A percentile compares a stretch with the other conserved stretches of the same genome.
These are phyloP conservation scores for Elaeis guineensis DNA, from an alignment of 176 grass and related monocot genomes.

Conservation along the genomic window DNA sequence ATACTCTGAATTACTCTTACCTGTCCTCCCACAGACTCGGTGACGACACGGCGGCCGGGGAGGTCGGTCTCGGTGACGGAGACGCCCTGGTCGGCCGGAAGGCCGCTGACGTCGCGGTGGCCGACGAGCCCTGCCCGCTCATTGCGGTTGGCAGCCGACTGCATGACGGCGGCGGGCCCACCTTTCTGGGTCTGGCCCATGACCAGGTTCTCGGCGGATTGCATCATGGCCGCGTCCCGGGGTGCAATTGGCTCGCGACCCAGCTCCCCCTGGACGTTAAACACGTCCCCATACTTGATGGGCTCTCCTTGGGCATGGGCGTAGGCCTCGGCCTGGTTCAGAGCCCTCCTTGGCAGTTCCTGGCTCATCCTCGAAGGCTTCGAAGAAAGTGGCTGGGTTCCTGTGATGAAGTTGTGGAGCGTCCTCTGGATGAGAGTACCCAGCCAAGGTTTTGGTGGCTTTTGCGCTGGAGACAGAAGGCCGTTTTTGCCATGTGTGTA, in stretches of 20 bases:
- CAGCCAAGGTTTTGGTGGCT: neutral
- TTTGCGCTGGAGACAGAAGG: too few relatives aligned
- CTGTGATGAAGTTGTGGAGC: too few relatives aligned
- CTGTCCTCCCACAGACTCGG: slow-evolving; percentile 53
- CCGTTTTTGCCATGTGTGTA: too few relatives aligned
- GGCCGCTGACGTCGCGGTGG: slow-evolving; percentile 19
- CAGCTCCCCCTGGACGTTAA: slow-evolving; percentile 35
- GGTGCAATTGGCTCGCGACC: slow-evolving; percentile 36
- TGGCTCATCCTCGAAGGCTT: slow-evolving; percentile 38
- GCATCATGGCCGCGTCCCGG: slow-evolving; percentile 47
- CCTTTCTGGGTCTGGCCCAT: slow-evolving; percentile 34
- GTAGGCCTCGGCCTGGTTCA: neutral
- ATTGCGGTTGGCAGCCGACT: slow-evolving; percentile 44
- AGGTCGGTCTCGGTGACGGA: slow-evolving; percentile 40
- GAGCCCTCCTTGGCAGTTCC: slow-evolving; percentile 31
- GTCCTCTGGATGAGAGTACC: slow-evolving; percentile 7
- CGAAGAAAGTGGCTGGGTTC: too few relatives aligned
- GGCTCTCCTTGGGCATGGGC: slow-evolving; percentile 1
- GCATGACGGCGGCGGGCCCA: slow-evolving; percentile 28
- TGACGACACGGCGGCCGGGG: slow-evolving; percentile 31
- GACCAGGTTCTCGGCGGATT: slow-evolving; percentile 40
- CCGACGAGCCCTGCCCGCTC: slow-evolving; percentile 29
- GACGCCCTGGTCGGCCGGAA: slow-evolving; percentile 19
- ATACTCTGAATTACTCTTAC: neutral
- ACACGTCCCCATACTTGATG: slow-evolving; percentile 43